These are phyloP conservation scores for Hura crepitans DNA, from an alignment of 441 rosid genomes.

Conservation along the genomic window DNA sequence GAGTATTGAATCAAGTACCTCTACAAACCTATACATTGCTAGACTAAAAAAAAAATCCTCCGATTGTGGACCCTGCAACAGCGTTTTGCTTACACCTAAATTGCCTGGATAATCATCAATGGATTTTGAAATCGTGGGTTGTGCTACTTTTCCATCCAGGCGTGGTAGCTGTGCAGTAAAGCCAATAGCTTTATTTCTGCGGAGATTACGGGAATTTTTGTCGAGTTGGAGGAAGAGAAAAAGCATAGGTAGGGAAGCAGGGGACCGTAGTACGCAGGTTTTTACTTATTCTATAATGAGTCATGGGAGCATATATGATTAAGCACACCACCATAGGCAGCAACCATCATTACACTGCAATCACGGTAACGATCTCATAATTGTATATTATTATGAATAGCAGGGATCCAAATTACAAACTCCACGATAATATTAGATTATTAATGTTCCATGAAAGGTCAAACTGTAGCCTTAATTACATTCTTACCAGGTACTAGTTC, in stretches of 20 bases:
- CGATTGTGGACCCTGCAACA: slow-evolving; percentile 16
- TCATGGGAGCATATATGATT: slow-evolving; percentile 22
- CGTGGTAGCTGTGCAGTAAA: slow-evolving; percentile 22
- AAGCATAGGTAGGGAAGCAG: not conserved
- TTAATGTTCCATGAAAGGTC: not conserved
- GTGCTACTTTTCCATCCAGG: slow-evolving; percentile 20
- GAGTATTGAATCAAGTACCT: not conserved
- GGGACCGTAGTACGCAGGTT: slow-evolving; percentile 15
- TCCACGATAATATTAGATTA: not conserved
- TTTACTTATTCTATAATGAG: not conserved
- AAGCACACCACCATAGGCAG: slow-evolving; percentile 21
- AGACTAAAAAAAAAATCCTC: not conserved
- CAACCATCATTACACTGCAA: slow-evolving; percentile 26
- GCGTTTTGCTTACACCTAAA: not conserved
- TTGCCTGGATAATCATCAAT: slow-evolving; percentile 5
- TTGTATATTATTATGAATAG: not conserved
- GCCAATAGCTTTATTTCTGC: slow-evolving; percentile 23
- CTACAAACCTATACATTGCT: slow-evolving; percentile 9
- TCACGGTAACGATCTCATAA: slow-evolving; percentile 18
- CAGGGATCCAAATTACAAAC: slow-evolving; percentile 11
- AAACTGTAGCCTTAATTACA: not conserved
- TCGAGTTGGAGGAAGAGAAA: not conserved
- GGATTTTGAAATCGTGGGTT: slow-evolving; percentile 8
- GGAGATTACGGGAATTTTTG: slow-evolving; percentile 29
- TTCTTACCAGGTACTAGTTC: not conserved